Base-by-base conservation (phyloP, 2,329 filamentous ascomycete genomes). In the Fusarium sterilihyphosum region DNA sequence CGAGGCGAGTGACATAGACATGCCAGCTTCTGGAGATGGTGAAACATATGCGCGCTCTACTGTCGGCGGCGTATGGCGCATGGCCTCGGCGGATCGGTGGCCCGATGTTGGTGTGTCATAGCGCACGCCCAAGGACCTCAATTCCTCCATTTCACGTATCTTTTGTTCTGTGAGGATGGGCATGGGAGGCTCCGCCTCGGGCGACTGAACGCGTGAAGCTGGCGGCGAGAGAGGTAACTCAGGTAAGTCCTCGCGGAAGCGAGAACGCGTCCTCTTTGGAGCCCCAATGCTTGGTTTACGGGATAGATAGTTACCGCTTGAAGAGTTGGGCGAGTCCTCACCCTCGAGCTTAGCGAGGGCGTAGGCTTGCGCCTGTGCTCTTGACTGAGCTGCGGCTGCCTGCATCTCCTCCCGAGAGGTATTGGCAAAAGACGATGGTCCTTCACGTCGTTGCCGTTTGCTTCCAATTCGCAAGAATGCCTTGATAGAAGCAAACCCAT, bases 201-300 rank as follows among this genome's bases (percentile, higher is more conserved):
- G 94, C 2, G 94, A 95, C 71, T 94, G 92, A 33, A 95, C 85
- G 33, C 93, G 89, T 2, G 95, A 97, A 71, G 94, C 92, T 14
- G 95, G 94, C 16, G 94, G 94, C n/a, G 95, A 96, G 18, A 95
- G 83, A 5, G 94, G 93, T 59, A 94, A 88, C 79, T 98, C 96
- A 8, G 95, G 95, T 18, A 98, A 87, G 79, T 98, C 95, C 84
- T 98, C 96, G 56, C 93, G 90, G 84, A 98, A 98, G 64, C 94
- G 95, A 43, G 95, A 98, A 82, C 94, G 92, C 8, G 94, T 96
- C 64, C 95, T 91, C 78, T 93, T 92, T 11, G 94, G 92, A 11
- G 92, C 80, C 13, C 83, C 84, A 18, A 84, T 81, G 73, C 83
- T 85, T 16, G 76, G 67, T 66, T 82, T 83, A 47, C 78, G 78